phyloP scores from a whole-genome alignment of 23 red algal genomes.

The Chondrus crispus region DNA sequence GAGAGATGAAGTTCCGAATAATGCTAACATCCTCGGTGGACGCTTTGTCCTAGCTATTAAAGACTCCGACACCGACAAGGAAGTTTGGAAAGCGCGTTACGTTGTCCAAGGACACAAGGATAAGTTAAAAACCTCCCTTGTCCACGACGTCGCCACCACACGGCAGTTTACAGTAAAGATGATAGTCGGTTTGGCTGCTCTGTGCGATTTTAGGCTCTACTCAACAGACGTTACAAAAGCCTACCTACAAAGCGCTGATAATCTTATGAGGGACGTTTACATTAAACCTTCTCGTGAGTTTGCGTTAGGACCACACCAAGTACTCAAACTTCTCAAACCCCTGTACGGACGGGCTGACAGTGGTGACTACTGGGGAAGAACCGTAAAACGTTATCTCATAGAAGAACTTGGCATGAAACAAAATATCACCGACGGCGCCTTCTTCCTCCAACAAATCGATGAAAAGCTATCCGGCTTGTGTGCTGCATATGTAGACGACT shows the following conservation, averaged over 20 bases:
- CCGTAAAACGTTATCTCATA: background rate
- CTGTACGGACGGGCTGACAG: background rate
- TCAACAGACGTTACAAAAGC: constrained; percentile 21
- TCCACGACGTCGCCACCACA: background rate
- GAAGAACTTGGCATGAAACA: background rate
- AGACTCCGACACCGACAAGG: background rate
- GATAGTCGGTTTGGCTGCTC: background rate
- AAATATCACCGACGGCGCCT: background rate
- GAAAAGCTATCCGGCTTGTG: background rate
- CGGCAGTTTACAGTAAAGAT: background rate
- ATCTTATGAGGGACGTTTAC: background rate
- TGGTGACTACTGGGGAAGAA: background rate
- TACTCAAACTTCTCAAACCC: background rate
- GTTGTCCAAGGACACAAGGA: background rate
- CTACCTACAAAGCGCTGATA: constrained; percentile 11
- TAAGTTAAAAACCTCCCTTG: background rate
- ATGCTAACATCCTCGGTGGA: background rate
- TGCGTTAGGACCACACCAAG: background rate
- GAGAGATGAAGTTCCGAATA: background rate
- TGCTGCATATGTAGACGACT: background rate
- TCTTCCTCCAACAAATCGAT: background rate
- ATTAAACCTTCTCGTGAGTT: background rate
- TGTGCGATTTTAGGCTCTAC: background rate
- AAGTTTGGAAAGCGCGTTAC: background rate
- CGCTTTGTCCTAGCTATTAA: constrained; percentile 17